Conservation (phyloP, 2,329 filamentous ascomycete species). For the Grosmannia serpens region DNA sequence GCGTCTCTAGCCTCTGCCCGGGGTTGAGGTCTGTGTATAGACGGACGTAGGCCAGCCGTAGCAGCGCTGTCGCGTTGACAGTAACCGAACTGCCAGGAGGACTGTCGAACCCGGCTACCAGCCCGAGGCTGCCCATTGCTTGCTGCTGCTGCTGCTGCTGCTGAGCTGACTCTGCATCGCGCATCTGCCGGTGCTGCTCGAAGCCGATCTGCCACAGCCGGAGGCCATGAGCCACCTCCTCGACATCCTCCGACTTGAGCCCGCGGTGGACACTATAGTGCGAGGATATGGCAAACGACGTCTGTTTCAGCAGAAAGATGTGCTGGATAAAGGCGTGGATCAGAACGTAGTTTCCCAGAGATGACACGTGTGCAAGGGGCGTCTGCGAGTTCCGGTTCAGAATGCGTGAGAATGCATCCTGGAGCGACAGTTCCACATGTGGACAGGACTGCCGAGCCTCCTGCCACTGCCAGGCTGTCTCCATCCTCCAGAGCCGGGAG, state of each 20-base stretch:
- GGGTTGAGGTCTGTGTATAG: conserved; percentile 55
- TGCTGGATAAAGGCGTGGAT: conserved; percentile 64
- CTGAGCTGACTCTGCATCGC: conserved; percentile 35
- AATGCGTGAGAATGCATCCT: conserved; percentile 44
- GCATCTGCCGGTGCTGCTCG: conserved; percentile 41
- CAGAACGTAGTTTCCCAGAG: conserved; percentile 58
- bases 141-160: conserved; percentile 15
- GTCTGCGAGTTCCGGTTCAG: conserved; percentile 39
- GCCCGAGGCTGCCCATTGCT: not conserved
- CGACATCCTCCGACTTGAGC: conserved; percentile 42
- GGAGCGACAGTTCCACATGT: conserved; percentile 39
- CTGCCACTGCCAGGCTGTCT: conserved; percentile 48
- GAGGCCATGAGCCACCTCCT: conserved; percentile 43
- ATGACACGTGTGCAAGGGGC: conserved; percentile 39
- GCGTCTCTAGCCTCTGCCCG: conserved; percentile 50
- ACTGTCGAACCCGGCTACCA: not conserved
- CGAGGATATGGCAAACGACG: conserved; percentile 37
- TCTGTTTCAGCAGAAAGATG: conserved; percentile 57
- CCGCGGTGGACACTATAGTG: conserved; percentile 39
- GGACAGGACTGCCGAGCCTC: conserved; percentile 40
- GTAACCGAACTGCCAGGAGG: conserved; percentile 47
- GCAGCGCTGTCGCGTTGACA: conserved; percentile 52
- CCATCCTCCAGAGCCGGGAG: conserved; percentile 45
- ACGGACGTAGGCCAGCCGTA: conserved; percentile 51
- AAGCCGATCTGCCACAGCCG: conserved; percentile 48